These are phyloP conservation scores for Microcos paniculata DNA, from an alignment of 345 rosid genomes.

Conservation along the genomic window DNA sequence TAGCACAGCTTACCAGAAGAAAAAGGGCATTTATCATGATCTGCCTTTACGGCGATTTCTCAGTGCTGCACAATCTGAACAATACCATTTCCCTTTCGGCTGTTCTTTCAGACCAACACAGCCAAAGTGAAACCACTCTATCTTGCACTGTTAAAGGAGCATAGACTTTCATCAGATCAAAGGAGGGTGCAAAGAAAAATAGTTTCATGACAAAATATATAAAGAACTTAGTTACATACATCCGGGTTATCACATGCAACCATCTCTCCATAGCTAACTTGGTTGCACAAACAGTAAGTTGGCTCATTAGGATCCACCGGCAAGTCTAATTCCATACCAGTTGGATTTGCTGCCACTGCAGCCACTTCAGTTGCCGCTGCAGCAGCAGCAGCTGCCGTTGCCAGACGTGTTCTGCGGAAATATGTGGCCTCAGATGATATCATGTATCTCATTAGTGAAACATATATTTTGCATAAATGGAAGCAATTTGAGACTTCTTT, in stretches of 20 bases:
- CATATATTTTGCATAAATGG: not conserved
- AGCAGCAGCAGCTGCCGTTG: constrained; percentile 38
- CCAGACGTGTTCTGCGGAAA: constrained; percentile 65
- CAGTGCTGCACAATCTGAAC: constrained; percentile 68
- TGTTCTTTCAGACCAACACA: constrained; percentile 89
- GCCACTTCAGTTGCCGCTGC: constrained; percentile 39
- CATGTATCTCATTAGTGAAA: not conserved
- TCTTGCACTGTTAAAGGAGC: constrained; percentile 67
- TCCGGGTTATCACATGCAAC: constrained; percentile 89
- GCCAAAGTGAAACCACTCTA: constrained; percentile 98
- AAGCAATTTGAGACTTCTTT: not conserved
- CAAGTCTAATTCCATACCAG: constrained; percentile 80
- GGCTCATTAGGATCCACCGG: constrained; percentile 99
- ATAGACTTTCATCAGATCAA: constrained; percentile 15
- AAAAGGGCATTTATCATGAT: constrained; percentile 15
- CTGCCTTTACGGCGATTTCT: constrained; percentile 76
- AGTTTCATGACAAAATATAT: not conserved
- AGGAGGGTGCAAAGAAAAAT: not conserved
- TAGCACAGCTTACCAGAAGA: not conserved
- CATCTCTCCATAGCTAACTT: constrained; percentile 99
- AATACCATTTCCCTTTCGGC: constrained; percentile 95
- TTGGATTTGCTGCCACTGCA: constrained; percentile 54
- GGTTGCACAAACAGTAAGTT: constrained; percentile 89
- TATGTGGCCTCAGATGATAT: not conserved
- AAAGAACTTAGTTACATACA: constrained; percentile 39